A percentile compares a stretch with the other conserved stretches of the same genome.
These are phyloP conservation scores for Colletotrichum sp. DNA, from an alignment of 2,329 filamentous ascomycete species.

Conservation along the genomic window DNA sequence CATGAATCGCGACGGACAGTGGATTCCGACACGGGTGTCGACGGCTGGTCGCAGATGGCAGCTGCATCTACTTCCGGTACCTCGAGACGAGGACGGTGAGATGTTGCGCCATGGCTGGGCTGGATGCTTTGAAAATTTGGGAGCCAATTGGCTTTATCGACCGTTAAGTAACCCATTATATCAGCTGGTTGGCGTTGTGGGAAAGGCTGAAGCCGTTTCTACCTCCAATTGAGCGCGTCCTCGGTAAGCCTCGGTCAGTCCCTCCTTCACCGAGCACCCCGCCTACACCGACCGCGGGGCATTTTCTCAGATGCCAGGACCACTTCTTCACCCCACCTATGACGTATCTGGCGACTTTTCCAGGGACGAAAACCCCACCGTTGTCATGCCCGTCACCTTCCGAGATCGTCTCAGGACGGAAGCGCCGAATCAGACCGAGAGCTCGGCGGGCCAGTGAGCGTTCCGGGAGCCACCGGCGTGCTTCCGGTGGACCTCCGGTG, in stretches of 20 bases:
- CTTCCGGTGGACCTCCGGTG: not conserved
- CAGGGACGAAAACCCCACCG: not conserved
- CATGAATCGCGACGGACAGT: constrained; percentile 3
- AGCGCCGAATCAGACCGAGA: constrained; percentile 7
- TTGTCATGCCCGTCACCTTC: not conserved
- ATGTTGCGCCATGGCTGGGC: not conserved
- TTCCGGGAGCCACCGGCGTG: not conserved
- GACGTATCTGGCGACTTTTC: constrained; percentile 3
- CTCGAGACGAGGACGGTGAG: not conserved
- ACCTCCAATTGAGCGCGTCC: no score
- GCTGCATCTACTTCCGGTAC: no score
- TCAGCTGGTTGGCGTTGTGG: not conserved
- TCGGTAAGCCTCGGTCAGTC: not conserved
- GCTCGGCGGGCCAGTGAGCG: not conserved
- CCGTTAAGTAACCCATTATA: not conserved
- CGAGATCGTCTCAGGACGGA: not conserved
- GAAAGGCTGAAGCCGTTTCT: not conserved
- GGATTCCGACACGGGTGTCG: not conserved
- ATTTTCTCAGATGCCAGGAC: not conserved
- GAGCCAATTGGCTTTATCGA: not conserved
- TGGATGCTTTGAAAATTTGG: not conserved
- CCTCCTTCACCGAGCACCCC: not conserved
- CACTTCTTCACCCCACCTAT: constrained; percentile 13
- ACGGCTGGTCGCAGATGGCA: not conserved
- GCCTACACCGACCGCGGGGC: constrained; percentile 5